A percentile compares a stretch with the other conserved stretches of the same genome.
Evolutionary conservation across 2,329 filamentous ascomycete genomes (phyloP).

Genomic region (Pezicula rhizophila): DNA sequence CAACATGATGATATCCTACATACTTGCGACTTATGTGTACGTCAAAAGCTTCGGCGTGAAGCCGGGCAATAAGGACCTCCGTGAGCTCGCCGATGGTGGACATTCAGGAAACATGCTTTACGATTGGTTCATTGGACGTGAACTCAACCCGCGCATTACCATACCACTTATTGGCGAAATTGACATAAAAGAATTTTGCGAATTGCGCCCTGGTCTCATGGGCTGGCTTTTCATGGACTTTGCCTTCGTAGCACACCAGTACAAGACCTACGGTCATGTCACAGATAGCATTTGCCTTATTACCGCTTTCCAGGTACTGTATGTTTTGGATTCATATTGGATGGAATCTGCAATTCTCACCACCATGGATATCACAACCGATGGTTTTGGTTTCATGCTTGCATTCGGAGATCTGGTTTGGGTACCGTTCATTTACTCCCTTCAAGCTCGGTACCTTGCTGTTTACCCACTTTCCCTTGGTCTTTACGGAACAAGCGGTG

Average conservation of each 20-base stretch:
- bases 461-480: slow-evolving; percentile 78
- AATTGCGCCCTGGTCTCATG: slow-evolving; percentile 85
- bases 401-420: slow-evolving; percentile 88
- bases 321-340: slow-evolving; percentile 77
- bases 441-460: slow-evolving; percentile 79
- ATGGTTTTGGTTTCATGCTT: slow-evolving; percentile 94
- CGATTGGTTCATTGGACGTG: slow-evolving; percentile 94
- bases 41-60: slow-evolving; percentile 76
- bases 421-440: slow-evolving; percentile 84
- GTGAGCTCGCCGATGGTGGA: slow-evolving; percentile 77
- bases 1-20: slow-evolving; percentile 71
- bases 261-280: slow-evolving; percentile 74
- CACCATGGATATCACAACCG: slow-evolving; percentile 88
- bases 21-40: slow-evolving; percentile 74
- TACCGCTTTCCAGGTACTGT: slow-evolving; percentile 70
- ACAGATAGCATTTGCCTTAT: slow-evolving; percentile 83
- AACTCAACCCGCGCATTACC: slow-evolving; percentile 81
- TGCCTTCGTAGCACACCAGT: slow-evolving; percentile 81
- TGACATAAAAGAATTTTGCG: slow-evolving; percentile 85
- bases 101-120: slow-evolving; percentile 81
- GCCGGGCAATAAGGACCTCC: slow-evolving; percentile 62
- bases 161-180: slow-evolving; percentile 77
- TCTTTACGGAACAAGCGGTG: slow-evolving; percentile 53
- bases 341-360: slow-evolving; percentile 87
- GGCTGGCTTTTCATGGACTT: slow-evolving; percentile 84